Conservation (phyloP, 23 red algal species). For the Gracilariopsis chorda region DNA sequence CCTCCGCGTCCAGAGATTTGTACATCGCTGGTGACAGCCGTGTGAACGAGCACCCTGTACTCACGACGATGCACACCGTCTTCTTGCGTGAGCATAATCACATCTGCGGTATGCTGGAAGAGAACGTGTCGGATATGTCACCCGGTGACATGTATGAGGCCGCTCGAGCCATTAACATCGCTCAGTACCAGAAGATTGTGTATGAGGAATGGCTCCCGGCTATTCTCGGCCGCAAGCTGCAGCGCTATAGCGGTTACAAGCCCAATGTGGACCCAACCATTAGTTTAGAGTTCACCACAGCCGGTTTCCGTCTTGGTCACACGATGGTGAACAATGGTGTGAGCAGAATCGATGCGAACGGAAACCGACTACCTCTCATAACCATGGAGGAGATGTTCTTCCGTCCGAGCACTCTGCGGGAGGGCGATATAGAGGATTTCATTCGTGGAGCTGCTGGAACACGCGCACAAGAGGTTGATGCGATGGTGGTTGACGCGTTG, state of each 20-base stretch:
- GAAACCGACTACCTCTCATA: neutral
- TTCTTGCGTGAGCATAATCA: conserved; percentile 56
- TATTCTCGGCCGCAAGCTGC: neutral
- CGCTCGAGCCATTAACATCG: conserved; percentile 19
- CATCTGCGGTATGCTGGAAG: neutral
- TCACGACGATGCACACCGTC: conserved; percentile 13
- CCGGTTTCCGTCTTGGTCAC: conserved; percentile 29
- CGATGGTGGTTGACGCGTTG: conserved; percentile 13
- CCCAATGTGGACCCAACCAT: neutral
- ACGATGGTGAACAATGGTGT: conserved; percentile 42
- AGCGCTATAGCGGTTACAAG: neutral
- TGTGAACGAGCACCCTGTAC: conserved; percentile 3
- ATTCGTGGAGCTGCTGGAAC: neutral
- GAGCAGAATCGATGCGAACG: neutral
- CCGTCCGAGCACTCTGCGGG: neutral
- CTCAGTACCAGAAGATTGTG: conserved; percentile 34
- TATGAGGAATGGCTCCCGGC: conserved; percentile 22
- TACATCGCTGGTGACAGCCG: conserved; percentile 32
- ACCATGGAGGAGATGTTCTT: conserved; percentile 2
- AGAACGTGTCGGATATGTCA: neutral
- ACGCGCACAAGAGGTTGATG: conserved; percentile 15
- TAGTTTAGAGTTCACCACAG: conserved; percentile 38
- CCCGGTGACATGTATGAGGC: neutral
- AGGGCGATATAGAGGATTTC: conserved; percentile 3
- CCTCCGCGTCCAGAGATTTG: neutral